Base-by-base conservation (phyloP, 441 rosid species). In the Brassica balearica region DNA sequence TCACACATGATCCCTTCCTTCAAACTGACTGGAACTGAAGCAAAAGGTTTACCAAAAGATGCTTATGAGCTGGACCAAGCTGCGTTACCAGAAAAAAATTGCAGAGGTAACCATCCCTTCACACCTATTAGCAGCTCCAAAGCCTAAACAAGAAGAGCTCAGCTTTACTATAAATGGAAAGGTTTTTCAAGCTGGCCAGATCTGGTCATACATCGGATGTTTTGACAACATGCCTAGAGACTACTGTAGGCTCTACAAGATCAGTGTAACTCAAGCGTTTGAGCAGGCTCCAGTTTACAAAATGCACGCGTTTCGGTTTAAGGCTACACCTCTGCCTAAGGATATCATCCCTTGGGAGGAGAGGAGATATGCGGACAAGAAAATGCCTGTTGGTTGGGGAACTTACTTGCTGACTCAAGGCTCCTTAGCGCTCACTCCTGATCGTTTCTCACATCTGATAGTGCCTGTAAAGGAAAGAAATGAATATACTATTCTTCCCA, bases 171-270 rank as follows among this genome's bases (percentile, higher is more conserved):
- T 41, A 41, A 9, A 41, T 2, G 64, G 34, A 4, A 59, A 59
- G 32, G 64, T 23, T 59, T 59, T 59, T 59, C 34, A 22, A 2
- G 23, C 64, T 22, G 64, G 64, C 15, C 64, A 59, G 64, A 17
- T 92, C 20, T 94, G 98, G 97, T 83, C 98, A 62, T 65, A 88
- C 78, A 87, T 82, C 78, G 8, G 87, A 14, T 88, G 88, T 55
- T 88, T 87, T 60, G 94, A 88, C 74, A 78, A 89, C 67, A 84
- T 94, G 84, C 98, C 97, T 6, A 86, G 87, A 83, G 84, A 88
- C 84, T 92, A 92, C 72, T 83, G 86, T 67, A 80, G 43, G 81
- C 85, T 94, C 65, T 77, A 41, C 1, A 81, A 81, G 69, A 73
- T 88, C 60, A 61, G 43, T 41, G 0, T 41, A 0, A 43, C 43